These are phyloP conservation scores for Aspergillus spinulosporus DNA, from an alignment of 2,329 filamentous ascomycete species.

Conservation along the genomic window DNA sequence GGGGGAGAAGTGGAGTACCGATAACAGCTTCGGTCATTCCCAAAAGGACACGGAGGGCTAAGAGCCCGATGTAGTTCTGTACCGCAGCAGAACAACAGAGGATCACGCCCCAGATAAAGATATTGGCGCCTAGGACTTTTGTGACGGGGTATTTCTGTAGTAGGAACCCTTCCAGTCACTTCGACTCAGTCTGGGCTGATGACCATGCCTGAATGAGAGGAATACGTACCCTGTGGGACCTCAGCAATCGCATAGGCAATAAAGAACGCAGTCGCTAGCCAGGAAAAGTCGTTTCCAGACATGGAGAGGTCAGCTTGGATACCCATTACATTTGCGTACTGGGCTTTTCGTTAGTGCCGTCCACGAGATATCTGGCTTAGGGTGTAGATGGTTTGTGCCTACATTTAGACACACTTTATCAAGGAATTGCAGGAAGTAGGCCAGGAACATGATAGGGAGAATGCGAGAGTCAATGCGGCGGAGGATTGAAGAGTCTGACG, in stretches of 20 bases:
- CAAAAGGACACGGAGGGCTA: constrained; percentile 58
- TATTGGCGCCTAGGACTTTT: constrained; percentile 62
- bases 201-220: not conserved
- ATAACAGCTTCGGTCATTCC: constrained; percentile 50
- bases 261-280: constrained; percentile 63
- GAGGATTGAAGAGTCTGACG: constrained; percentile 25
- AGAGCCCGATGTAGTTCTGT: constrained; percentile 54
- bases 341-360: not conserved
- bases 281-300: constrained; percentile 61
- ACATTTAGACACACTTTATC: constrained; percentile 54
- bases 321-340: constrained; percentile 69
- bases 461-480: constrained; percentile 61
- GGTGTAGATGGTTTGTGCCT: not conserved
- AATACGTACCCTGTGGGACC: constrained; percentile 56
- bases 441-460: constrained; percentile 62
- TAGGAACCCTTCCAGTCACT: constrained; percentile 49
- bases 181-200: not conserved
- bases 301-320: constrained; percentile 57
- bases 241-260: constrained; percentile 62
- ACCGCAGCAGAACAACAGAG: constrained; percentile 46
- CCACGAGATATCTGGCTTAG: too few relatives aligned
- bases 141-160: constrained; percentile 63
- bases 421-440: constrained; percentile 64
- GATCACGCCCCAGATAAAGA: constrained; percentile 58
- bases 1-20: too few relatives aligned